These are phyloP conservation scores for Thalassiosira allenii DNA, from an alignment of 352 stramenopile genomes.

Conservation along the genomic window DNA sequence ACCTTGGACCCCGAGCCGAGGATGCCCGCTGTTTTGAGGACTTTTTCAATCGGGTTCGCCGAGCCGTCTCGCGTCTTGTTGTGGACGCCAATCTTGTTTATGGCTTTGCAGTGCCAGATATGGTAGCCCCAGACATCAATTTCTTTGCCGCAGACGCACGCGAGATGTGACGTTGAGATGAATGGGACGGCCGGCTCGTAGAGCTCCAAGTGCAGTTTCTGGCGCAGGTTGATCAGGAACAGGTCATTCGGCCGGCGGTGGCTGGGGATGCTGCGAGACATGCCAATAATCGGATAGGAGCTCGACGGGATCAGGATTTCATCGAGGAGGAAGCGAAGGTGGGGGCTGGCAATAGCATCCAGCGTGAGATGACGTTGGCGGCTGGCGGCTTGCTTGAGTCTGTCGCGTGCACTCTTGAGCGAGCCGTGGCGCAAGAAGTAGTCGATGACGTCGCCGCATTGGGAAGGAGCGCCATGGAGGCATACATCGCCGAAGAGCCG, in stretches of 20 bases:
- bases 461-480: neutral
- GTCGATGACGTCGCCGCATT: slow-evolving; percentile 3
- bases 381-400: slow-evolving; percentile 1
- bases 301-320: slow-evolving; percentile 21
- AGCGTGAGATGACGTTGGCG: neutral
- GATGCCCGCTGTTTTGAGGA: slow-evolving; percentile 15
- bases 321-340: slow-evolving; percentile 12
- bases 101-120: neutral
- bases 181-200: neutral
- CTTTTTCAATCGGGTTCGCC: neutral
- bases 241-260: slow-evolving; percentile 17
- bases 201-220: slow-evolving; percentile 29
- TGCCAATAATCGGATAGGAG: slow-evolving; percentile 40
- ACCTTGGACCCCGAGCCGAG: neutral
- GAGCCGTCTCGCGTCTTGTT: slow-evolving; percentile 17
- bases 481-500: neutral
- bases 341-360: neutral
- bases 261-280: slow-evolving; percentile 2
- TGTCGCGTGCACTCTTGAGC: slow-evolving; percentile 5
- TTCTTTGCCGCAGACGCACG: slow-evolving; percentile 6
- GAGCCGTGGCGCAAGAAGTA: neutral
- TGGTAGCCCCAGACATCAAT: slow-evolving; percentile 13
- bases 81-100: slow-evolving; percentile 19
- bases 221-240: slow-evolving; percentile 17
- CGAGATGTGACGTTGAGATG: neutral